Base-by-base conservation (phyloP, 192 early-diverging fungal genomes). In the Backusella westeae region DNA sequence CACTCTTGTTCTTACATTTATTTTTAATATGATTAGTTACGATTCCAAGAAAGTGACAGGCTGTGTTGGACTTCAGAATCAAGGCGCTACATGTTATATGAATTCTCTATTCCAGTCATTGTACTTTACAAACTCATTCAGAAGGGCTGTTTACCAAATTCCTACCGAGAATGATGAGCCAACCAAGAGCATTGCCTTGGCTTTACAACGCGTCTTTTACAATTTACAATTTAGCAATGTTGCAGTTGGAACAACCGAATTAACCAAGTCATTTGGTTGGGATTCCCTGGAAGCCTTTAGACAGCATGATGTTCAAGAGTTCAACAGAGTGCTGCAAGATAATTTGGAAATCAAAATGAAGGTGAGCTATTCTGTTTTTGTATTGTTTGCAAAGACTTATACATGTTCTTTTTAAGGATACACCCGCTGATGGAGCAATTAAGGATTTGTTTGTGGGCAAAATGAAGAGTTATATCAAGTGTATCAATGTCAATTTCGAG, bases 261-360 rank as follows among this genome's bases (percentile, higher is more conserved):
- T 99, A 76, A 99, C 98, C 56, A 93, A 93, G 81, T 97, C 96
- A 0, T 99, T 99, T 90, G 98, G 98, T 34, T 99, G 98, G 98
- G 93, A 97, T 81, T 93, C 96, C 14, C 71, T 92, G 41, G 98
- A 98, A 41, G 91, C 95, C 26, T 99, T 98, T 76, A 93, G 91
- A 89, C 97, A 99, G 86, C 98, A 99, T 78, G 98, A 99, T 84
- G 94, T 98, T n/a, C 96, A 98, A 80, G 97, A 98, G 82, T 97
- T 99, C 78, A 97, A 97, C 83, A 89, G 98, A 65, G 95, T 98
- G 14, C 85, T 99, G 63, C 96, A 97, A 82, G 97, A 99, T 81
- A 97, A 96, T 83, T 83, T 99, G 46, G 98, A 98, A 85, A 90
- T 84, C 21, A 97, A 98, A 84, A 99, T 99, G 97, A 96, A 98